Conservation (phyloP, 2,329 filamentous ascomycete species). For the Fusarium tuaranense region DNA sequence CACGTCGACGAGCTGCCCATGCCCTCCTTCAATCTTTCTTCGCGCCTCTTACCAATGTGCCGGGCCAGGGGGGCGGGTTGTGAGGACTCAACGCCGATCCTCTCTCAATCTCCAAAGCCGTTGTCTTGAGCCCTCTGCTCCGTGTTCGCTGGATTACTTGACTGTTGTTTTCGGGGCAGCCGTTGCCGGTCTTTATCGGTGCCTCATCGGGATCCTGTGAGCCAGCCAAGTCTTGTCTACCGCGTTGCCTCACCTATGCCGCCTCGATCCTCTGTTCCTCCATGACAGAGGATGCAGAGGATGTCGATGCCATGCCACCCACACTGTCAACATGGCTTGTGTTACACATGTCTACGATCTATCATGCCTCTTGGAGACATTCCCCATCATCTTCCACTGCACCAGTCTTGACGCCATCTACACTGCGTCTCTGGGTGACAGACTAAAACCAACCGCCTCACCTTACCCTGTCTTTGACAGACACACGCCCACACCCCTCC, state of each 20-base stretch:
- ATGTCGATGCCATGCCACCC: neutral
- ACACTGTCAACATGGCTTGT: slow-evolving; percentile 5
- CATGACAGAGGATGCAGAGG: slow-evolving; percentile 13
- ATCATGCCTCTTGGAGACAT: slow-evolving; percentile 15
- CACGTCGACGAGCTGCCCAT: slow-evolving; percentile 36
- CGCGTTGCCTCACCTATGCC: slow-evolving; percentile 28
- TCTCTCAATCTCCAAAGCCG: slow-evolving; percentile 39
- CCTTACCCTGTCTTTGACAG: slow-evolving; percentile 39
- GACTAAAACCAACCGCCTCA: slow-evolving; percentile 42
- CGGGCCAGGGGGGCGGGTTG: slow-evolving; percentile 41
- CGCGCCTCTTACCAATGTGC: slow-evolving; percentile 42
- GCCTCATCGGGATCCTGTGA: slow-evolving; percentile 30
- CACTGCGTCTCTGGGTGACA: slow-evolving; percentile 33
- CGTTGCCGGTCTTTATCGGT: slow-evolving; percentile 12
- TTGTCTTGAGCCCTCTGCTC: slow-evolving; percentile 29
- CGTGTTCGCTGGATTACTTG: slow-evolving; percentile 4
- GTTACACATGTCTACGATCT: slow-evolving; percentile 22
- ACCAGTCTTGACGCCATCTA: slow-evolving; percentile 38
- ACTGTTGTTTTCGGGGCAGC: slow-evolving; percentile 16
- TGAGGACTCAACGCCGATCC: slow-evolving; percentile 41
- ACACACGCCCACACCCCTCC: slow-evolving; percentile 34
- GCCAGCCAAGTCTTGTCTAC: slow-evolving; percentile 36
- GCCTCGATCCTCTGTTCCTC: slow-evolving; percentile 7
- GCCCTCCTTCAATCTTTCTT: slow-evolving; percentile 42
- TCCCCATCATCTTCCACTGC: slow-evolving; percentile 14